phyloP scores from a whole-genome alignment of 2,329 filamentous ascomycete species.

The Ophiocordyceps camponoti-leonardi region DNA sequence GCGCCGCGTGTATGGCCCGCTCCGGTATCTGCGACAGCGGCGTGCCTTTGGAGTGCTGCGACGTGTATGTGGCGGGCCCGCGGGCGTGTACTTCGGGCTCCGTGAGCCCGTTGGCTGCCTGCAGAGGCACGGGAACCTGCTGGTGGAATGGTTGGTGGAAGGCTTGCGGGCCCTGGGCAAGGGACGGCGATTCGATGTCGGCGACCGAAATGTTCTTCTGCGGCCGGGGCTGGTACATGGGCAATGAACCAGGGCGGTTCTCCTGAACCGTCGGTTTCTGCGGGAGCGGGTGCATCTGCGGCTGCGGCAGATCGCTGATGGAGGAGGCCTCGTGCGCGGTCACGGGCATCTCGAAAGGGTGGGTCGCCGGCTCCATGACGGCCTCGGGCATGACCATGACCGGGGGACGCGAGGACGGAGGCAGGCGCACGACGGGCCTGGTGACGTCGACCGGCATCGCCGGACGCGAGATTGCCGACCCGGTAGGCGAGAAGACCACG shows the following conservation, averaged over 20 bases:
- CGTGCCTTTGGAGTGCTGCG: conserved; percentile 56
- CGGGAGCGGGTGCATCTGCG: conserved; percentile 39
- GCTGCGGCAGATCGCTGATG: conserved; percentile 35
- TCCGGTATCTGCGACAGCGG: conserved; percentile 87
- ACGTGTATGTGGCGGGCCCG: conserved; percentile 48
- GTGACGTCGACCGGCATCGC: conserved; percentile 41
- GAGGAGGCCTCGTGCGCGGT: conserved; percentile 16
- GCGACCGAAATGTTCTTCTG: conserved; percentile 89
- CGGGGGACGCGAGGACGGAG: conserved; percentile 35
- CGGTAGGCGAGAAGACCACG: conserved; percentile 62
- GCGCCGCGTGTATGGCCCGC: conserved; percentile 73
- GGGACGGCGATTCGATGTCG: conserved; percentile 72
- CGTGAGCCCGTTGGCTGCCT: conserved; percentile 42
- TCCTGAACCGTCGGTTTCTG: conserved; percentile 42
- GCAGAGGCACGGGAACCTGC: conserved; percentile 74
- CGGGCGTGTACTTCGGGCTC: conserved; percentile 48
- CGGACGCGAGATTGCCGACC: conserved; percentile 56
- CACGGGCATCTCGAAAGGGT: conserved; percentile 4
- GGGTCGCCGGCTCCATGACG: conserved; percentile 5
- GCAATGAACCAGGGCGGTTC: conserved; percentile 30
- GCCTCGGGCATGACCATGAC: conserved; percentile 9
- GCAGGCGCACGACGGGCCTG: conserved; percentile 68
- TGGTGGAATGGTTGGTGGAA: conserved; percentile 91
- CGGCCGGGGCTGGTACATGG: conserved; percentile 88
- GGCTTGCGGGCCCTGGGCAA: conserved; percentile 43